phyloP scores from a whole-genome alignment of 1,284 basidiomycete genomes.

The Moesziomyces parantarcticus region DNA sequence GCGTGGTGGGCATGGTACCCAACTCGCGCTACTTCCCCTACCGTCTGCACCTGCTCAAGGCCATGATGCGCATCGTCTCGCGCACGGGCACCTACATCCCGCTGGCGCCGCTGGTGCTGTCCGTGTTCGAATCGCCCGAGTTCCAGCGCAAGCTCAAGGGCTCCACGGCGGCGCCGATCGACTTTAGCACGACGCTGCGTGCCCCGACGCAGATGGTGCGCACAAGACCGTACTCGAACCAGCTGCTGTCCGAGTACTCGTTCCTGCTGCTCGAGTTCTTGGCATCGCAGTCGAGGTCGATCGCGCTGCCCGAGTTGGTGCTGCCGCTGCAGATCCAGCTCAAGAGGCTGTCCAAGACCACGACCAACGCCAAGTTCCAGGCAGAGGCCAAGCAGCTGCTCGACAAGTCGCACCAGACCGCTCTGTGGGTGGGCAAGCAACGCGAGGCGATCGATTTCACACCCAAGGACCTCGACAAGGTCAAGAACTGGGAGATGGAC shows the following conservation, averaged over 20 bases:
- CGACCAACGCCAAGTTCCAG: conserved; percentile 52
- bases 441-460: conserved; percentile 62
- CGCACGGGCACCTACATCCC: conserved; percentile 90
- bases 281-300: conserved; percentile 71
- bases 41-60: conserved; percentile 79
- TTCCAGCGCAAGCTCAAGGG: conserved; percentile 84
- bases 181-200: conserved; percentile 87
- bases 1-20: conserved; percentile 90
- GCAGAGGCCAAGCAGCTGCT: conserved; percentile 51
- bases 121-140: conserved; percentile 82
- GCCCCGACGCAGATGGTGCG: conserved; percentile 88
- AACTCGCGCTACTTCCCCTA: conserved; percentile 83
- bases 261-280: conserved; percentile 82
- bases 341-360: conserved; percentile 56
- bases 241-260: conserved; percentile 81
- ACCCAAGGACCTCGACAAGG: conserved; percentile 51
- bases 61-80: conserved; percentile 78
- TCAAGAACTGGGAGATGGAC: conserved; percentile 46
- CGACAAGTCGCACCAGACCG: conserved; percentile 61
- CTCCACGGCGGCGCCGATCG: conserved; percentile 88
- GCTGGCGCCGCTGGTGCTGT: conserved; percentile 83
- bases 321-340: conserved; percentile 80
- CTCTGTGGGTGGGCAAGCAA: conserved; percentile 55
- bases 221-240: conserved; percentile 87
- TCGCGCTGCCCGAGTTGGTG: conserved; percentile 92